Conservation (phyloP, 2,329 filamentous ascomycete genomes). For the Penicillium freii region DNA sequence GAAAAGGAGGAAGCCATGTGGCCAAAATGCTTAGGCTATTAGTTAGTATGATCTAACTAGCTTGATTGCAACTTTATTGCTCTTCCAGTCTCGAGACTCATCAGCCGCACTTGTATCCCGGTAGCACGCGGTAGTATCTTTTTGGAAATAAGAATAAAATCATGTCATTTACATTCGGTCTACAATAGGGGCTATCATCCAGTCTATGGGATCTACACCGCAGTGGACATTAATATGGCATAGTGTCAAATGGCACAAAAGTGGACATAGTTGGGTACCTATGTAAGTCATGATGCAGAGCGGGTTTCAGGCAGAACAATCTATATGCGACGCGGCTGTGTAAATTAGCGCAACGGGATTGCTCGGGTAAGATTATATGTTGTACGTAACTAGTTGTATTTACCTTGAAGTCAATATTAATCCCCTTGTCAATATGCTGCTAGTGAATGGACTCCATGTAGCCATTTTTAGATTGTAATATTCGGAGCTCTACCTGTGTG, state of each 20-base stretch:
- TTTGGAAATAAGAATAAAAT: background rate
- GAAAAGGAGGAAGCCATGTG: conserved; percentile 1
- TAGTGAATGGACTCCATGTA: background rate
- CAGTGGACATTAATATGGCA: background rate
- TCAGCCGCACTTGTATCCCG: background rate
- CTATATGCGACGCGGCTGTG: background rate
- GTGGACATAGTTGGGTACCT: background rate
- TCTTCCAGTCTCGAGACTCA: background rate
- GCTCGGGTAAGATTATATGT: too few species aligned
- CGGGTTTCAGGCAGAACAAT: background rate
- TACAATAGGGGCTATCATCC: background rate
- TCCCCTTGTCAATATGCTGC: background rate
- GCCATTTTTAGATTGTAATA: background rate
- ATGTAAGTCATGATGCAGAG: background rate
- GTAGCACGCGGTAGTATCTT: background rate
- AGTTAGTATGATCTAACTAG: background rate
- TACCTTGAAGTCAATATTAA: background rate
- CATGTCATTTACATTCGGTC: background rate
- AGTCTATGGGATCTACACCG: background rate
- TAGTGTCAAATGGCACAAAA: background rate
- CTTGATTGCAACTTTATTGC: background rate
- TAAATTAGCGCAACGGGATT: too few species aligned
- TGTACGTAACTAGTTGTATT: too few species aligned
- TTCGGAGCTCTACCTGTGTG: background rate
- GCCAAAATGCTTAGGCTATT: background rate